A percentile compares a stretch with the other conserved stretches of the same genome.
phyloP scores from a whole-genome alignment of 2,329 filamentous ascomycete genomes.

The Fusarium dimerum region DNA sequence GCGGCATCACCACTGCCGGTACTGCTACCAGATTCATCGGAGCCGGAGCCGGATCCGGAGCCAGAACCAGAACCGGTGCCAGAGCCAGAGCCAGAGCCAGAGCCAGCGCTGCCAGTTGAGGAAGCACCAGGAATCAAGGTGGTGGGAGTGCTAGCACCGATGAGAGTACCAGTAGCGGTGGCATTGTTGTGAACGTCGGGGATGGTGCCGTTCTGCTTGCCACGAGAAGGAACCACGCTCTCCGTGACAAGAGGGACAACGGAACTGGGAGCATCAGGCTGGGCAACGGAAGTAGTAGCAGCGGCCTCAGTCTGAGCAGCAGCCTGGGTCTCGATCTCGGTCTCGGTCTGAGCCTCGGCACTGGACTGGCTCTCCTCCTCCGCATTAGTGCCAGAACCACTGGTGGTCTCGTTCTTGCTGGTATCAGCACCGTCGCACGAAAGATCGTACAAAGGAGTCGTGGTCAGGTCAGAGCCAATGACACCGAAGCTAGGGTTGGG shows the following conservation, averaged over 20 bases:
- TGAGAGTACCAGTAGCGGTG: constrained; percentile 14
- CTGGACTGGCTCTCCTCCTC: constrained; percentile 2
- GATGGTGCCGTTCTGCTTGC: neutral
- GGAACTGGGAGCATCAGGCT: neutral
- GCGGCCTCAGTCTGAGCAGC: constrained; percentile 6
- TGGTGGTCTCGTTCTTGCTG: constrained; percentile 11
- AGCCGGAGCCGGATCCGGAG: constrained; percentile 20
- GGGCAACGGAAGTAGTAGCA: constrained; percentile 12
- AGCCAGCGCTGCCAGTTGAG: constrained; percentile 1
- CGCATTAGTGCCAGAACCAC: constrained; percentile 6
- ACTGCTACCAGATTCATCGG: constrained; percentile 28
- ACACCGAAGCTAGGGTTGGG: constrained; percentile 73
- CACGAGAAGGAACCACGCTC: neutral
- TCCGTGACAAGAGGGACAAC: neutral
- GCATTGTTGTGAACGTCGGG: constrained; percentile 22
- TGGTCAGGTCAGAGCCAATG: constrained; percentile 54
- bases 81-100: constrained; percentile 1
- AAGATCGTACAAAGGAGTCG: constrained; percentile 63
- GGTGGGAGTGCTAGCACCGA: constrained; percentile 10
- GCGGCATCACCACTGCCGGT: constrained; percentile 22
- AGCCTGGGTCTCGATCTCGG: constrained; percentile 3
- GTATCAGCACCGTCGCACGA: constrained; percentile 43
- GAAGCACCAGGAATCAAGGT: constrained; percentile 13
- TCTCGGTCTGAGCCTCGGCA: constrained; percentile 1
- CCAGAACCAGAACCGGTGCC: constrained; percentile 15